These are phyloP conservation scores for Drechslerella coelobrocha DNA, from an alignment of 2,329 filamentous ascomycete species.

Conservation along the genomic window DNA sequence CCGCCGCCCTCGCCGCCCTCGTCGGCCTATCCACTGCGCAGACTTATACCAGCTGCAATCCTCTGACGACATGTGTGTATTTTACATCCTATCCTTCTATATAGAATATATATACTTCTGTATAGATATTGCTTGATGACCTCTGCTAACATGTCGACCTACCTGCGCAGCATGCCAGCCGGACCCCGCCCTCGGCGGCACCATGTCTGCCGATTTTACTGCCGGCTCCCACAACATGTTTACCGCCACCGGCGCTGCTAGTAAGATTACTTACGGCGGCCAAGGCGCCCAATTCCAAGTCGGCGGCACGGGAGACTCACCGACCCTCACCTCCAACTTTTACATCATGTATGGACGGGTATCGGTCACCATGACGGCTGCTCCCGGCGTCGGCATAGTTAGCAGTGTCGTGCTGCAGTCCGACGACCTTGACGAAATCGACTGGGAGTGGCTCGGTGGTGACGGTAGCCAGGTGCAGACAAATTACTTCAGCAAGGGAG, in stretches of 20 bases:
- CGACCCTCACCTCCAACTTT: constrained; percentile 86
- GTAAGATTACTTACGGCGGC: constrained; percentile 73
- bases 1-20: constrained; percentile 29
- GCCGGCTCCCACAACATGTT: constrained; percentile 80
- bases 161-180: constrained; percentile 70
- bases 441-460: constrained; percentile 93
- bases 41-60: constrained; percentile 67
- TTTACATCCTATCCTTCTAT: not conserved
- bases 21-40: constrained; percentile 60
- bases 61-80: constrained; percentile 59
- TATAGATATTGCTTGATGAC: not conserved
- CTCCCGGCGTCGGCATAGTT: constrained; percentile 88
- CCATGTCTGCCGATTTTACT: constrained; percentile 84
- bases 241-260: constrained; percentile 61
- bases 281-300: constrained; percentile 86
- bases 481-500: constrained; percentile 96
- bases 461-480: constrained; percentile 80
- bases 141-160: too few relatives aligned
- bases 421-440: constrained; percentile 92
- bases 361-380: constrained; percentile 82
- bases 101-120: not conserved
- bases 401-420: constrained; percentile 91
- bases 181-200: constrained; percentile 80
- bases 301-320: constrained; percentile 76
- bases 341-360: constrained; percentile 99